Conservation (phyloP, 2,329 filamentous ascomycete genomes). For the Cadophora gregata region DNA sequence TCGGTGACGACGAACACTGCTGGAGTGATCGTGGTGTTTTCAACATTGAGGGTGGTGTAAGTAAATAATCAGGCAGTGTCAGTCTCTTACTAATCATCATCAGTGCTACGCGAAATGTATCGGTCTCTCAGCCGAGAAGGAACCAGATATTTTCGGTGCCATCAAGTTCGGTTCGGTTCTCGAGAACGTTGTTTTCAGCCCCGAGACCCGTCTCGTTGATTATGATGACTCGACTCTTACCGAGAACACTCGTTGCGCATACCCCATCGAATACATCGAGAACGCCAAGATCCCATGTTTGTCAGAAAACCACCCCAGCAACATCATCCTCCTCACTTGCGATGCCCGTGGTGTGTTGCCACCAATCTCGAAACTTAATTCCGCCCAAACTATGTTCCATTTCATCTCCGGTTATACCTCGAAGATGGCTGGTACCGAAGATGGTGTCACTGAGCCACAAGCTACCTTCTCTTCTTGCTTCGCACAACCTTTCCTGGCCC, state of each 20-base stretch:
- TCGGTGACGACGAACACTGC: slow-evolving; percentile 99
- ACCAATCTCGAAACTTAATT: slow-evolving; percentile 95
- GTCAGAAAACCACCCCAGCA: slow-evolving; percentile 84
- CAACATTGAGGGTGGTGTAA: slow-evolving; percentile 93
- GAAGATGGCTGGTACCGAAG: slow-evolving; percentile 99
- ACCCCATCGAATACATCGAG: slow-evolving; percentile 98
- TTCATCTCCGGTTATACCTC: slow-evolving; percentile 99
- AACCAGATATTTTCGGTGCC: slow-evolving; percentile 95
- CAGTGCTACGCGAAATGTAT: slow-evolving; percentile 98
- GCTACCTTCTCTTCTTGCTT: slow-evolving; percentile 99
- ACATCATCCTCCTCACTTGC: slow-evolving; percentile 98
- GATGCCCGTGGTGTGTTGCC: slow-evolving; percentile 97
- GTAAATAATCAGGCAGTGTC: slow-evolving; percentile 23
- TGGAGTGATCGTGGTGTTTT: slow-evolving; percentile 97
- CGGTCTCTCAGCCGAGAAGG: slow-evolving; percentile 96
- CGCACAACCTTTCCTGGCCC: slow-evolving; percentile 96
- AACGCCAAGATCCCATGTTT: slow-evolving; percentile 99
- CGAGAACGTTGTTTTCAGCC: slow-evolving; percentile 98
- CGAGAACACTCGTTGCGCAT: slow-evolving; percentile 97
- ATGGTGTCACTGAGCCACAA: slow-evolving; percentile 95
- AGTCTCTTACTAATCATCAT: slow-evolving; percentile 23
- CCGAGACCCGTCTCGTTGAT: slow-evolving; percentile 85
- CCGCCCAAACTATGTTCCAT: slow-evolving; percentile 99
- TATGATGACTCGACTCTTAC: slow-evolving; percentile 95
- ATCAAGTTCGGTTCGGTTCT: slow-evolving; percentile 97